Conservation (phyloP, 768 basidiomycete species). For the Neoboletus magnificus region DNA sequence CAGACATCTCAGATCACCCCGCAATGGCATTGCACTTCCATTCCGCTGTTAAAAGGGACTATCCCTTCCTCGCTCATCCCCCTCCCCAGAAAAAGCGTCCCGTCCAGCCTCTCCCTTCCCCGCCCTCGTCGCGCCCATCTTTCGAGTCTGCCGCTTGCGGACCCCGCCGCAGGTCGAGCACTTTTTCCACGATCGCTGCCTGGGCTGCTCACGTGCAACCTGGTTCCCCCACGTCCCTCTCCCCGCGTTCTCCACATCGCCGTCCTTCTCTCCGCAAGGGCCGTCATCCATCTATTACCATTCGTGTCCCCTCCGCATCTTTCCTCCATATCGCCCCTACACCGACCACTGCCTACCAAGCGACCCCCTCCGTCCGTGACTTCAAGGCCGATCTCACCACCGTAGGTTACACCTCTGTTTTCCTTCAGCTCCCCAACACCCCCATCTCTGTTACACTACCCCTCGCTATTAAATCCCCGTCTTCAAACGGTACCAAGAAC, state of each 20-base stretch:
- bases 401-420: slow-evolving; percentile 64
- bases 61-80: slow-evolving; percentile 45
- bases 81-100: slow-evolving; percentile 37
- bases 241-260: slow-evolving; percentile 39
- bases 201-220: slow-evolving; percentile 71
- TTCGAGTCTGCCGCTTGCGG: background rate
- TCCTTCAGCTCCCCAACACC: slow-evolving; percentile 55
- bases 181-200: slow-evolving; percentile 47
- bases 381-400: slow-evolving; percentile 53
- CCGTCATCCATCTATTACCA: slow-evolving; percentile 36
- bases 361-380: slow-evolving; percentile 45
- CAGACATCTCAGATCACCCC: slow-evolving; percentile 10
- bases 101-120: slow-evolving; percentile 29
- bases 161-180: slow-evolving; percentile 37
- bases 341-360: slow-evolving; percentile 32
- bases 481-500: slow-evolving; percentile 3
- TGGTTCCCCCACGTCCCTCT: slow-evolving; percentile 54
- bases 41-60: slow-evolving; percentile 22
- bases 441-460: slow-evolving; percentile 31
- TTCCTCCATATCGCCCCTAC: slow-evolving; percentile 44
- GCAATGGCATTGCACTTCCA: slow-evolving; percentile 6
- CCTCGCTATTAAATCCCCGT: slow-evolving; percentile 6
- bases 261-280: slow-evolving; percentile 31
- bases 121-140: background rate
- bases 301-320: slow-evolving; percentile 42